Evolutionary conservation across 345 rosid genomes (phyloP).

Genomic region (Populus pruinosa): DNA sequence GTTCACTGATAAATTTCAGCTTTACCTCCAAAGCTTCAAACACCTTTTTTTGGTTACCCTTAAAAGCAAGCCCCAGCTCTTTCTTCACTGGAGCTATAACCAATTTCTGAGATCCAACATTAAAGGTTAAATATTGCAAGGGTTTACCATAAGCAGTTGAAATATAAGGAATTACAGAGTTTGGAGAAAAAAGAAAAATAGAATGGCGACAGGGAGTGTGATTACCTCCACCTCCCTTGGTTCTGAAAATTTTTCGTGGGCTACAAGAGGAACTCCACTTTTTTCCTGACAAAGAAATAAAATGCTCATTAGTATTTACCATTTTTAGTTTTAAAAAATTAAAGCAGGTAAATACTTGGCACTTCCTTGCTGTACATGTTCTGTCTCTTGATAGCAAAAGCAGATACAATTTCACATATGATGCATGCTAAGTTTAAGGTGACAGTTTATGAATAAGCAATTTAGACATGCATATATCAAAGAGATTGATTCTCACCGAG

Average conservation of each 20-base stretch:
- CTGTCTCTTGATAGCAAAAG: not conserved
- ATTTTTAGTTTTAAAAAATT: not conserved
- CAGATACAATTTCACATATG: not conserved
- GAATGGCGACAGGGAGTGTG: not conserved
- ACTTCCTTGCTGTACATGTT: not conserved
- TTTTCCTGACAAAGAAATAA: slow-evolving; percentile 54
- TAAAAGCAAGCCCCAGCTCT: slow-evolving; percentile 86
- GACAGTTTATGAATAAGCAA: not conserved
- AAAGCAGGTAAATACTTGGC: not conserved
- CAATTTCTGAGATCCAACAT: slow-evolving; percentile 54
- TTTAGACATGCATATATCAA: not conserved
- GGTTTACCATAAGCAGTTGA: not conserved
- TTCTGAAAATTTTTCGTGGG: slow-evolving; percentile 78
- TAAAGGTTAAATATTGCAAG: not conserved
- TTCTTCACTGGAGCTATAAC: slow-evolving; percentile 71
- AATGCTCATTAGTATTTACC: not conserved
- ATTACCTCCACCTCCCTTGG: slow-evolving; percentile 91
- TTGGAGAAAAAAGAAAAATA: not conserved
- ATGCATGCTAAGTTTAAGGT: not conserved
- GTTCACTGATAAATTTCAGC: not conserved
- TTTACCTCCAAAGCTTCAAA: slow-evolving; percentile 78
- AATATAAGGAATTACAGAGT: not conserved
- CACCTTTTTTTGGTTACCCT: slow-evolving; percentile 73
- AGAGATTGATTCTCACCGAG: slow-evolving; percentile 42
- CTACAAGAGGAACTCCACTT: slow-evolving; percentile 76